Base-by-base conservation (phyloP, 2,329 filamentous ascomycete genomes). In the Penicillium hesseltinei region DNA sequence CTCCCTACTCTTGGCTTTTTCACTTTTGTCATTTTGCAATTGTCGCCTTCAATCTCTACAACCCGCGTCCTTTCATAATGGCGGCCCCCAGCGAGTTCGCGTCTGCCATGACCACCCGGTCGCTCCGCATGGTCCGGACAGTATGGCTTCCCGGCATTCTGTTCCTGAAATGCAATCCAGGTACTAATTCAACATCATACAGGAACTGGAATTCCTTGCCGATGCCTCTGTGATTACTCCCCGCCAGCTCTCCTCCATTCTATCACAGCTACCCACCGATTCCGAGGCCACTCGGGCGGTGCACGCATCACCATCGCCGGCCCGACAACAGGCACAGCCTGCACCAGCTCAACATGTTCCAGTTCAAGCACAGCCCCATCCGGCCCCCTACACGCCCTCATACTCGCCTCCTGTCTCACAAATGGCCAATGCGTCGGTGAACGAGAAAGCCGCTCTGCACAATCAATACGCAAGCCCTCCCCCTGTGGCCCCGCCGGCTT, bases 201-300 rank as follows among this genome's bases (percentile, higher is more conserved):
- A 96, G 92, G 92, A 97, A 79, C 89, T 97, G 59, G 92, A 96
- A 76, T 89, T 87, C 66, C 89, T 97, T 60, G 84, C 91, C 65
- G 92, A 96, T 73, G 86, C 89, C 69, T 88, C 88, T 64, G 82
- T 92, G 70, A 90, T 97, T 73, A 86, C 83, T 62, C 87, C 90
- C 58, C 78, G 86, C 55, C 86, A 88, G 70, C 91, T 92, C 72
- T 88, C 90, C 69, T 83, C 82, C 51, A 91, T 97, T 73, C 82
- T 88, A 70, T 78, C 81, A 62, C 83, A 90, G 68, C 87, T 97
- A 33, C 93, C 92, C 36, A 77, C 82, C 63, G 66, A 72, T 54
- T 70, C 69, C 62, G 62, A 64, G 27, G 51, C 45, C 33, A 47
- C 61, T 25, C 56, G 59, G 29, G 61, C 61, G 36, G 56, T 54